Evolutionary conservation across 345 rosid genomes (phyloP).

Genomic region (Populus tremula): DNA sequence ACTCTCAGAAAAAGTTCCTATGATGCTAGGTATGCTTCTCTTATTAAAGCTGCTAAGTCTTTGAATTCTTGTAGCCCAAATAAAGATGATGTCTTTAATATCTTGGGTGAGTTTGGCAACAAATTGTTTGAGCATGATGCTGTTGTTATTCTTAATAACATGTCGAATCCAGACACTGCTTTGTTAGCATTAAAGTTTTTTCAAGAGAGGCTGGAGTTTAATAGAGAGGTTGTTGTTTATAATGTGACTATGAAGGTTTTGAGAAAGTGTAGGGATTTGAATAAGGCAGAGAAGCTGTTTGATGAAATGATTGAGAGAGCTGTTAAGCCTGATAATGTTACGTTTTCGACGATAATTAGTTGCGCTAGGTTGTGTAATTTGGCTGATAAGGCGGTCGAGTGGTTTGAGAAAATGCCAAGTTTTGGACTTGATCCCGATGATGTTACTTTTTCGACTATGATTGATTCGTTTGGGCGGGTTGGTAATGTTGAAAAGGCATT

Average conservation of each 20-base stretch:
- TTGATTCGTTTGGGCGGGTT: slow-evolving; percentile 76
- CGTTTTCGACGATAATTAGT: slow-evolving; percentile 71
- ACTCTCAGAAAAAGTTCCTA: slow-evolving; percentile 55
- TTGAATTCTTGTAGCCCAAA: slow-evolving; percentile 45
- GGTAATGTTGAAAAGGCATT: slow-evolving; percentile 76
- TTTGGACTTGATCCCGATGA: slow-evolving; percentile 68
- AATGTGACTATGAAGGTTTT: slow-evolving; percentile 76
- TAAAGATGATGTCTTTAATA: slow-evolving; percentile 39
- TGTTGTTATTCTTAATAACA: slow-evolving; percentile 72
- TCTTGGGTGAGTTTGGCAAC: slow-evolving; percentile 50
- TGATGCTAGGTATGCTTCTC: slow-evolving; percentile 74
- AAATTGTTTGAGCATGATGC: slow-evolving; percentile 68
- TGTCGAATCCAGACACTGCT: slow-evolving; percentile 69
- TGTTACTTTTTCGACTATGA: slow-evolving; percentile 61
- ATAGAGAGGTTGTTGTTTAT: slow-evolving; percentile 58
- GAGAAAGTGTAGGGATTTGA: slow-evolving; percentile 65
- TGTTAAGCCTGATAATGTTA: slow-evolving; percentile 63
- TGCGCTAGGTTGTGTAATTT: slow-evolving; percentile 61
- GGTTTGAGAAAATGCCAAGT: slow-evolving; percentile 83
- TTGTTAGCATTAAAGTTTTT: slow-evolving; percentile 54
- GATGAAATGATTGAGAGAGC: slow-evolving; percentile 69
- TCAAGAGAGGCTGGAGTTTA: slow-evolving; percentile 37
- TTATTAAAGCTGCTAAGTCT: slow-evolving; percentile 57
- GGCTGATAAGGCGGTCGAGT: slow-evolving; percentile 69
- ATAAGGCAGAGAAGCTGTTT: slow-evolving; percentile 62